Base-by-base conservation (phyloP, 2,329 filamentous ascomycete genomes). In the Colletotrichum viniferum region DNA sequence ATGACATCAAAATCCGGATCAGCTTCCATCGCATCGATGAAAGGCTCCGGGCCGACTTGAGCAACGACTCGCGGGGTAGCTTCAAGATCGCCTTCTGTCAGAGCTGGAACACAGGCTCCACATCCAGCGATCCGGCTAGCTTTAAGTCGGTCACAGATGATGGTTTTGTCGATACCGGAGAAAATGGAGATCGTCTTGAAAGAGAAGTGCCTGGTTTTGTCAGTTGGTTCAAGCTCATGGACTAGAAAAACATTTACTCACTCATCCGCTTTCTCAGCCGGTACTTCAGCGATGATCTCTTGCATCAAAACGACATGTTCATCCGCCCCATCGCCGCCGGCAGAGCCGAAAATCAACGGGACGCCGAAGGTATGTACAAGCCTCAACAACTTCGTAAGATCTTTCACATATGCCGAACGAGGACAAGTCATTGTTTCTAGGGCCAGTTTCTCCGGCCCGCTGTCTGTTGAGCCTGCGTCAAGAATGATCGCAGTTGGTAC, bases 91-190 rank as follows among this genome's bases (percentile, higher is more conserved):
- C 10, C 6, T 52, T 21, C 43, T 7, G n/a, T 21, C n/a, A 52
- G 12, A 3, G 10, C 43, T 52, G 43, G 43, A 52, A 52, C 43
- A 24, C 43, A 52, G 12, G n/a, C 13, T 52, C 43, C 43, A 52
- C 43, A 52, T 3, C 43, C 43, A 12, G 43, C 7, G 0, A 52
- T 4, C 0, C n/a, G 43, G 43, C 43, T 0, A 13, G 1, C n/a
- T 21, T 52, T 52, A 1, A 21, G 43, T 24, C 43, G 43, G n/a
- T 21, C n/a, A 13, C 21, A 13, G 4, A 52, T 21, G n/a, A 52
- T 52, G 6, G 6, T 13, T 52, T 52, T 52, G 43, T 52, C 43
- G 43, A 52, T 52, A 0, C 43, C 43, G 12, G 43, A 52, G 0
- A 52, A 52, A 52, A 52, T 21, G 6, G 43, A 52, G n/a, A 52